Base-by-base conservation (phyloP, 2,329 filamentous ascomycete genomes). In the Fusarium tricinctum region DNA sequence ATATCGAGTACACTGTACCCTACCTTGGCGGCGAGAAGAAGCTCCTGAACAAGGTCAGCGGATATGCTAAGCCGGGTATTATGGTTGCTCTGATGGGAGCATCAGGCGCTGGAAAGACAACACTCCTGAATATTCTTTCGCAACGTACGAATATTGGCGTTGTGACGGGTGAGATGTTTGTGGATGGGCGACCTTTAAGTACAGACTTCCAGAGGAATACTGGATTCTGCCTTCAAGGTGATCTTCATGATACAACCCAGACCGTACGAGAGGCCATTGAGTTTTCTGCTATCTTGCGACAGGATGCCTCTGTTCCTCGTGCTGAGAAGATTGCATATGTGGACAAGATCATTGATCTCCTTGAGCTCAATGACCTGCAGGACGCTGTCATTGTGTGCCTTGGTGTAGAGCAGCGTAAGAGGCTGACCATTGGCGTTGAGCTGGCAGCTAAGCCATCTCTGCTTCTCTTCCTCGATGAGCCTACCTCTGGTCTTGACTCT, bases 41-140 rank as follows among this genome's bases (percentile, higher is more conserved):
- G 35, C 72, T 82, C 1, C 72, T 78, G 13, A 73, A 76, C 57
- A 74, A 88, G 7, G 87, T 96, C 61, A 90, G 84, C 58, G 93
- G 93, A 2, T 95, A 92, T 70, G 92, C 89, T 2, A 94, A 93
- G 73, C 93, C 93, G 1, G 92, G 93, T 19, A 80, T 91, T 19
- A 89, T 97, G 86, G 89, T 93, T 43, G 93, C 93, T 0, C 81
- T 97, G 2, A 92, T 96, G 84, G 93, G 93, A 54, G 91, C 91
- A 3, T 92, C 88, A 6, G 92, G 92, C 43, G 93, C 93, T 10
- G 93, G 93, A 14, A 97, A 97, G 80, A 94, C 92, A 0, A 96
- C 93, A 0, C 81, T 97, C 0, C 83, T 97, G 19, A 94, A 96
- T 77, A 93, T 91, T 0, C 76, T 88, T 1, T 89, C 92, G 0